phyloP scores from a whole-genome alignment of 208 protist genomes.

The Wallacemonas sp. region DNA sequence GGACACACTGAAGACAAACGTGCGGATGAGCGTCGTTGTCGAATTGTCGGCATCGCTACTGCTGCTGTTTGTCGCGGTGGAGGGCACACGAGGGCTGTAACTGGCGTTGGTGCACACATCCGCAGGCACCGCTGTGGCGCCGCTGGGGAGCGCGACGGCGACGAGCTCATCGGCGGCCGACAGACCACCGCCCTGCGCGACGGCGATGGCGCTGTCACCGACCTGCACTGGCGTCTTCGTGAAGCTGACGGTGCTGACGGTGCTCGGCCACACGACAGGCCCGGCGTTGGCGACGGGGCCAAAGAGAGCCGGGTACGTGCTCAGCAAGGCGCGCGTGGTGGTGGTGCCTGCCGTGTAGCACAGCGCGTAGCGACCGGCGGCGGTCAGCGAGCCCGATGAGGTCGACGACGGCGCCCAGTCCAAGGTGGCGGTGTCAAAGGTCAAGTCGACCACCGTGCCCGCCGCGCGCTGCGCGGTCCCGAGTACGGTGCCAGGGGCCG shows the following conservation, averaged over 20 bases:
- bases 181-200: slow-evolving; percentile 70
- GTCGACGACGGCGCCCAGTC: slow-evolving; percentile 30
- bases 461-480: background rate
- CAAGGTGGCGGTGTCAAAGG: slow-evolving; percentile 23
- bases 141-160: slow-evolving; percentile 57
- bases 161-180: slow-evolving; percentile 50
- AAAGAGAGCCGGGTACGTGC: slow-evolving; percentile 46
- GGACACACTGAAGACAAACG: slow-evolving; percentile 41
- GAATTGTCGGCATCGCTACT: no score
- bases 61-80: slow-evolving; percentile 14
- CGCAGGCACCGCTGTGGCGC: slow-evolving; percentile 26
- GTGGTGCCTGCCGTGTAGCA: slow-evolving; percentile 44
- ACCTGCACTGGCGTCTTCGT: slow-evolving; percentile 23
- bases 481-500: background rate
- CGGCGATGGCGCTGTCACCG: slow-evolving; percentile 25
- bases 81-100: slow-evolving; percentile 57
- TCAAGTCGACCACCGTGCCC: slow-evolving; percentile 24
- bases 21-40: slow-evolving; percentile 34
- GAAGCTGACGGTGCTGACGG: slow-evolving; percentile 46
- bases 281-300: slow-evolving; percentile 46
- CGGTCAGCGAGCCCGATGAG: slow-evolving; percentile 2
- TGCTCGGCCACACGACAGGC: slow-evolving; percentile 51
- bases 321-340: slow-evolving; percentile 19
- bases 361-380: slow-evolving; percentile 53
- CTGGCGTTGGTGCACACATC: slow-evolving; percentile 75